A percentile compares a stretch with the other conserved stretches of the same genome.
Conservation (phyloP, 495 filamentous ascomycete genomes). For the Schizothecium vesticola region DNA sequence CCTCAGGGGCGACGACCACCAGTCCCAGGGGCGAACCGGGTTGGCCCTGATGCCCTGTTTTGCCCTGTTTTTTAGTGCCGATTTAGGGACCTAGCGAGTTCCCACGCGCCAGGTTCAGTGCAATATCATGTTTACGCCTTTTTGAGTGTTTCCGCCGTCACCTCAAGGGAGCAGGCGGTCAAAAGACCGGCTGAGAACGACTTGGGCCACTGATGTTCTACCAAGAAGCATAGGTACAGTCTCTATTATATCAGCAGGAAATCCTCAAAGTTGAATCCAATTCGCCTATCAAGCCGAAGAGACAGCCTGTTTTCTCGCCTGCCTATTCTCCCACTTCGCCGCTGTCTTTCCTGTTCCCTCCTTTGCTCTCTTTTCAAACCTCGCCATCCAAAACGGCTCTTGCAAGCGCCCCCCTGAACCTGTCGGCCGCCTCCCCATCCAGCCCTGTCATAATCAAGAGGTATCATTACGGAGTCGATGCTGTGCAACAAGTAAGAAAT, state of each 20-base stretch:
- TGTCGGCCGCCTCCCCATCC: background rate
- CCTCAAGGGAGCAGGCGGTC: too few species aligned
- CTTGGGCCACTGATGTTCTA: background rate
- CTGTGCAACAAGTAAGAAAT: conserved; percentile 21
- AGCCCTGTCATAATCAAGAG: conserved; percentile 25
- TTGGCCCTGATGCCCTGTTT: background rate
- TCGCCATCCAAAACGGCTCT: background rate
- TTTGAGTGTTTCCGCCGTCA: background rate
- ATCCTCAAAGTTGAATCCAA: background rate
- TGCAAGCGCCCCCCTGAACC: background rate
- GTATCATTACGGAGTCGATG: conserved; percentile 34
- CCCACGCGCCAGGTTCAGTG: background rate
- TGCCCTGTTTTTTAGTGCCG: background rate
- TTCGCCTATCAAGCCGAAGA: background rate
- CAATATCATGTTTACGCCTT: background rate
- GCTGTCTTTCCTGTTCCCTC: background rate
- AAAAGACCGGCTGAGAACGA: background rate
- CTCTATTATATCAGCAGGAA: background rate
- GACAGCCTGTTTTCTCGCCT: background rate
- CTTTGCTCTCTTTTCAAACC: background rate
- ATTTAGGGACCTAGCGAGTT: background rate
- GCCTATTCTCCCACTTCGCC: background rate
- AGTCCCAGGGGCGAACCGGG: background rate
- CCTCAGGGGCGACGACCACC: background rate
- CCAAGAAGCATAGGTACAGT: background rate